Percentiles rank a stretch among this genome's conserved stretches.
phyloP scores from a whole-genome alignment of 2,329 filamentous ascomycete species.

The Arthroderma sp. region DNA sequence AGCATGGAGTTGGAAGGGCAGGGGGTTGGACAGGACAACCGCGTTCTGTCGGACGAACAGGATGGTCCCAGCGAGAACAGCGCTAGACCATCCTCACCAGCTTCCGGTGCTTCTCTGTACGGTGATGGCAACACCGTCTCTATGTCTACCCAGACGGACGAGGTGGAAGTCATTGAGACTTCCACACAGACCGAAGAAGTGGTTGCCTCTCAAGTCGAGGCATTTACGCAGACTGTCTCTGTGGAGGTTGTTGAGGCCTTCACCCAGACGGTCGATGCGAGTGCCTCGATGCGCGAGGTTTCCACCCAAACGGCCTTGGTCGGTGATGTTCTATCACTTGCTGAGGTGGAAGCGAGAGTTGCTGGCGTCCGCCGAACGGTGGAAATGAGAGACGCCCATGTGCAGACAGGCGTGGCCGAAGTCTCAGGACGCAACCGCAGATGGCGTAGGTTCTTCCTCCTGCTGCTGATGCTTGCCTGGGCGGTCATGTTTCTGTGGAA shows the following conservation, averaged over 20 bases:
- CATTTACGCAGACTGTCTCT: conserved; percentile 4
- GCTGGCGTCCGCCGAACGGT: not conserved
- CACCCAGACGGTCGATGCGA: conserved; percentile 7
- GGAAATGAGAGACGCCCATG: conserved; percentile 9
- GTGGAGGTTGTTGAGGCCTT: conserved; percentile 6
- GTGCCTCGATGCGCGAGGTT: not conserved
- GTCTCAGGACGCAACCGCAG: conserved; percentile 5
- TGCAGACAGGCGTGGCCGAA: conserved; percentile 11
- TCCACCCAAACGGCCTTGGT: conserved; percentile 4
- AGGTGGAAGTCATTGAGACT: conserved; percentile 7
- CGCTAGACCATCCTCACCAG: not conserved
- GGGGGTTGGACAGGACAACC: conserved; percentile 3
- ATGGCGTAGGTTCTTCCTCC: conserved; percentile 4
- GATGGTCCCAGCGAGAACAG: not conserved
- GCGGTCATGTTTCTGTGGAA: conserved; percentile 8
- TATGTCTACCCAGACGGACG: conserved; percentile 1
- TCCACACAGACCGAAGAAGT: conserved; percentile 9
- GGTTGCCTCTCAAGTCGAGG: not conserved
- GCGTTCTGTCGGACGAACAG: not conserved
- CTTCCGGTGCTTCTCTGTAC: conserved; percentile 6
- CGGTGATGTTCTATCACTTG: conserved; percentile 4
- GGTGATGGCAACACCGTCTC: conserved; percentile 5
- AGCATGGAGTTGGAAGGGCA: conserved; percentile 1
- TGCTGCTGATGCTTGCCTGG: conserved; percentile 13
- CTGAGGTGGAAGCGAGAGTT: conserved; percentile 8